Base-by-base conservation (phyloP, 768 basidiomycete species). In the Lactarius vividus region DNA sequence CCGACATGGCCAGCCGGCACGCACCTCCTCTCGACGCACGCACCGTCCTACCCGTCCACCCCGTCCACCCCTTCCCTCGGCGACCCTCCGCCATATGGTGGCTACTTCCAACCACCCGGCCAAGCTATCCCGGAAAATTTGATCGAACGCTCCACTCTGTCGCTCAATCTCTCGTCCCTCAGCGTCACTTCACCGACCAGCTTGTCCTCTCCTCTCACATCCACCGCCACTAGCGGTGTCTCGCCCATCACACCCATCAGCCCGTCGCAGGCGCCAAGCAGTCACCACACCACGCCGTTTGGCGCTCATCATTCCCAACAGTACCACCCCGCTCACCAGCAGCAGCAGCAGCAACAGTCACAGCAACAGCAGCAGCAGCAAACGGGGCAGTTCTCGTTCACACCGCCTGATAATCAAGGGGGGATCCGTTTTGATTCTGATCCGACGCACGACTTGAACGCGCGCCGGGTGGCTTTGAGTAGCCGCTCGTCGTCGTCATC, bases 151-250 rank as follows among this genome's bases (percentile, higher is more conserved):
- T 75, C 81, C 40, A 73, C 79, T 1, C 79, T 91, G 53, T 84
- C 86, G 35, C 83, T 91, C 73, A 91, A 90, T 73, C 79, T 92
- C 63, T 85, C 85, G 29, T 81, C 83, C 1, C 82, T 91, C 60
- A 79, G 84, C 58, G 88, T 91, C 62, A 76, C 87, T 49, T 88
- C 87, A 26, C 88, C 88, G 10, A 80, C 85, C 10, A 84, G 84
- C 66, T 79, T 86, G 61, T 88, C 88, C 15, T 80, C 80, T 58
- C 75, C 80, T 31, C 71, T 71, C 52, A 73, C 76, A 67, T 79
- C 69, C 68, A 79, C 65, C 68, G 75, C 74, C 64, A 74, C 72
- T 44, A 73, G 75, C 42, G 72, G 74, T 58, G 73, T 77, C 52
- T 79, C 78, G 0, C 77, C 77, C 55, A 82, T 84, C 40, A 87